phyloP scores from a whole-genome alignment of 345 rosid species.

The Lumnitzera racemosa region DNA sequence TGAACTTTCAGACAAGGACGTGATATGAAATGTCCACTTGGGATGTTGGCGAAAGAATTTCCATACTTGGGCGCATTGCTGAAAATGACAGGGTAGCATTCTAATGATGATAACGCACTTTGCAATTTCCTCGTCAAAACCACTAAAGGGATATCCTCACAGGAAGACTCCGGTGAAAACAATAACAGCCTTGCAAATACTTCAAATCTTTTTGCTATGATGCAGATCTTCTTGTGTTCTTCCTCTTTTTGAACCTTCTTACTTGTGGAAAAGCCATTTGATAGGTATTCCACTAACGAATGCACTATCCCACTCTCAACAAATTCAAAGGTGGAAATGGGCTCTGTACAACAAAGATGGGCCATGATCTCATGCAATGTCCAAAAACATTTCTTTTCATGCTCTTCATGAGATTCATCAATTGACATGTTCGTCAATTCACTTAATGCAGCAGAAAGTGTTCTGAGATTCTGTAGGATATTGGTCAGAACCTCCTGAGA shows the following conservation, averaged over 20 bases:
- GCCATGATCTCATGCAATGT: constrained; percentile 46
- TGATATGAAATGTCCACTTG: constrained; percentile 37
- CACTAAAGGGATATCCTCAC: constrained; percentile 45
- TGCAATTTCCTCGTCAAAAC: constrained; percentile 60
- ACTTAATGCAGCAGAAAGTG: constrained; percentile 46
- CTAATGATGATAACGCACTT: constrained; percentile 69
- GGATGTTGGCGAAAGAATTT: constrained; percentile 58
- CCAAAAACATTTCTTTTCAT: constrained; percentile 42
- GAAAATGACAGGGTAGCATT: constrained; percentile 66
- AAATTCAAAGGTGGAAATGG: constrained; percentile 87
- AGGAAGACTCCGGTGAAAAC: constrained; percentile 28
- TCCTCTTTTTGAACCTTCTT: constrained; percentile 24
- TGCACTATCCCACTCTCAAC: constrained; percentile 83
- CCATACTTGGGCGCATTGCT: constrained; percentile 48
- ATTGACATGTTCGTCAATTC: constrained; percentile 34
- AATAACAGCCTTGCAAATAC: constrained; percentile 51
- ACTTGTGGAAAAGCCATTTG: constrained; percentile 48
- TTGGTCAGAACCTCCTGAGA: constrained; percentile 71
- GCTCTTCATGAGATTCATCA: constrained; percentile 23
- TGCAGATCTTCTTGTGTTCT: constrained; percentile 15
- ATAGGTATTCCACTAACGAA: constrained; percentile 56
- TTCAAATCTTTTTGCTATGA: constrained; percentile 62
- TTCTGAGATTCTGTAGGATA: constrained; percentile 67
- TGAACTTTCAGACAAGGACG: constrained; percentile 70
- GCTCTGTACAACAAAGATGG: constrained; percentile 68